A percentile compares a stretch with the other conserved stretches of the same genome.
Conservation (phyloP, 306 rosid species). For the Dalbergia oliveri region DNA sequence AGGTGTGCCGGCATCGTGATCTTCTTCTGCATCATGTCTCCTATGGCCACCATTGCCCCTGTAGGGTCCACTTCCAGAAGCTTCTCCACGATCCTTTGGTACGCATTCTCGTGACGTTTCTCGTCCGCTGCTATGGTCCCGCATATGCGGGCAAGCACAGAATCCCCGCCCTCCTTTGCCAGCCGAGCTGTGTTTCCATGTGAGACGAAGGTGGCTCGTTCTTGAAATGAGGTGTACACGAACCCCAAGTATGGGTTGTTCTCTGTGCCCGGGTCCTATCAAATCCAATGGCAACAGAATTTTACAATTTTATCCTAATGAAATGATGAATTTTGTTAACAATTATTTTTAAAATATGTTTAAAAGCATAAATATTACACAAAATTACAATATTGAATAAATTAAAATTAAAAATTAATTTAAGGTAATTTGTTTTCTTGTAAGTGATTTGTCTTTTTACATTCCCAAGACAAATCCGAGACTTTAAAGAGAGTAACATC, state of each 20-base stretch:
- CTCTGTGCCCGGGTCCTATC: slow-evolving; percentile 69
- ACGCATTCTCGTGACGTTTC: slow-evolving; percentile 73
- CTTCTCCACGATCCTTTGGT: slow-evolving; percentile 65
- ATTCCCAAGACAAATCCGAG: too few species aligned
- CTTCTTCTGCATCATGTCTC: slow-evolving; percentile 73
- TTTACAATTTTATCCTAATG: background rate
- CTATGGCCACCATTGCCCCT: slow-evolving; percentile 60
- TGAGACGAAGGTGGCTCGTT: slow-evolving; percentile 72
- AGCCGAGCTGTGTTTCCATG: slow-evolving; percentile 84
- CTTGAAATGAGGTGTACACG: slow-evolving; percentile 80
- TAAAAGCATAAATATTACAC: too few species aligned
- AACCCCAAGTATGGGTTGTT: slow-evolving; percentile 82
- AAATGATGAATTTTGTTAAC: too few species aligned
- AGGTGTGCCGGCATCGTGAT: slow-evolving; percentile 77
- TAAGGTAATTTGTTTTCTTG: too few species aligned
- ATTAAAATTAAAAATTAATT: too few species aligned
- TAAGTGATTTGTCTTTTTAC: too few species aligned
- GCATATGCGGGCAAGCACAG: slow-evolving; percentile 66
- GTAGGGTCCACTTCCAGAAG: slow-evolving; percentile 75
- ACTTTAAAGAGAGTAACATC: too few species aligned
- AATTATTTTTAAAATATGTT: too few species aligned
- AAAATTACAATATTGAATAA: too few species aligned
- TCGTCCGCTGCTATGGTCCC: slow-evolving; percentile 77
- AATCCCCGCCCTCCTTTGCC: slow-evolving; percentile 64
- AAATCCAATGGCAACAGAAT: background rate